Evolutionary conservation across 768 basidiomycete genomes (phyloP).

Genomic region (Podaxis sp.): DNA sequence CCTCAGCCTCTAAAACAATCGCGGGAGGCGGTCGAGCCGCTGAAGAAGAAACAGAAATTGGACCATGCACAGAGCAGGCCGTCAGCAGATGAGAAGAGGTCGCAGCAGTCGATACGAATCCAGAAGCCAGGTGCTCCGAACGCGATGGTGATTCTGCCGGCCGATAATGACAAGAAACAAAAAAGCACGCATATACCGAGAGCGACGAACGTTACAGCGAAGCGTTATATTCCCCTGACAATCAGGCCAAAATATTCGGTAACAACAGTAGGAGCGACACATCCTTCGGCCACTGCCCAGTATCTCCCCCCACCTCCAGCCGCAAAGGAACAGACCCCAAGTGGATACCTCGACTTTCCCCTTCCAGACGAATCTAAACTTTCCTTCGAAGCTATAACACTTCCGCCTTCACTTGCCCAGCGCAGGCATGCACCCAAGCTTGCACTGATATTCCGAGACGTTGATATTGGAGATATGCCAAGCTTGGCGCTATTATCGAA

Average conservation of each 20-base stretch:
- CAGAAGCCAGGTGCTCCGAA: not conserved
- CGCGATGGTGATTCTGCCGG: not conserved
- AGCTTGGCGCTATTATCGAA: conserved; percentile 52
- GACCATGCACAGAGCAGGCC: not conserved
- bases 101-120: not conserved
- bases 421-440: conserved; percentile 52
- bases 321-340: not conserved
- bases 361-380: conserved; percentile 34
- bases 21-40: not conserved
- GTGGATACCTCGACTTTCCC: conserved; percentile 20
- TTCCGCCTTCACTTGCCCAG: conserved; percentile 60
- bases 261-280: not conserved
- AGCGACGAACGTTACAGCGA: not conserved
- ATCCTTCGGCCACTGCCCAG: not conserved
- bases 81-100: not conserved
- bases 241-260: not conserved
- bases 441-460: conserved; percentile 51
- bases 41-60: conserved; percentile 3
- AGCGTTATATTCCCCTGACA: conserved; percentile 7
- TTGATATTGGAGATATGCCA: conserved; percentile 42
- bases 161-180: not conserved
- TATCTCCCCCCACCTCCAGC: not conserved
- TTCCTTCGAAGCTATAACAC: conserved; percentile 39
- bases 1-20: not conserved
- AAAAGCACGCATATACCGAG: conserved; percentile 1